Conservation (phyloP, 176 grass and related monocot genomes). For the Eleusine indica region DNA sequence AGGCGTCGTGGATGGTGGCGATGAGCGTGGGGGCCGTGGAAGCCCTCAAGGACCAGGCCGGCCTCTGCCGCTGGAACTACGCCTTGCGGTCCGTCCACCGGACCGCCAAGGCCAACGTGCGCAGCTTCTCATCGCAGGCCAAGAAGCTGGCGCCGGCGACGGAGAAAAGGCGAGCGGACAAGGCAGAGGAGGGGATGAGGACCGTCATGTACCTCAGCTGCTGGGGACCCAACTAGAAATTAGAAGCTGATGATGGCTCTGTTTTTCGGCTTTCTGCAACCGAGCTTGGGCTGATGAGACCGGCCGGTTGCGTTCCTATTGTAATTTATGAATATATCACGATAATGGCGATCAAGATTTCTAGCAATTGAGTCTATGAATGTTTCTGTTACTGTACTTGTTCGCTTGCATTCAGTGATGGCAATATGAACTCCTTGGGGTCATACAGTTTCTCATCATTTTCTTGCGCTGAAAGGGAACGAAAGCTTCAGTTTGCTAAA, state of each 20-base stretch:
- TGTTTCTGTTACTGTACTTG: no score
- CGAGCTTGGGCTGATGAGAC: not conserved
- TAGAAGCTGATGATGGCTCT: no score
- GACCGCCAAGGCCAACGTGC: conserved; percentile 32
- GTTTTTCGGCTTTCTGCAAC: not conserved
- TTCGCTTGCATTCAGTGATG: no score
- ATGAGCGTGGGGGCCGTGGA: conserved; percentile 68
- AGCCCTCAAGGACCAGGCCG: conserved; percentile 72
- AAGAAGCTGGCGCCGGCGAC: conserved; percentile 23
- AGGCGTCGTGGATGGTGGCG: conserved; percentile 53
- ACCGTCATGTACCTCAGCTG: conserved; percentile 71
- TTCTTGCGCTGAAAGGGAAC: no score
- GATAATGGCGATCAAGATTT: no score
- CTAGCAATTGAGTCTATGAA: no score
- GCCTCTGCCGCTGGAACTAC: conserved; percentile 78
- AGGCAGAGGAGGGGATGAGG: conserved; percentile 58
- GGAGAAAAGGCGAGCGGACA: conserved; percentile 23
- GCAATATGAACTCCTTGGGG: no score
- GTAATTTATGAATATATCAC: no score
- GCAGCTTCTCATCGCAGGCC: conserved; percentile 25
- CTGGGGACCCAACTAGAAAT: conserved; percentile 43
- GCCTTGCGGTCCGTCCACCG: conserved; percentile 48
- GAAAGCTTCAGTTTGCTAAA: no score
- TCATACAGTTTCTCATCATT: no score
- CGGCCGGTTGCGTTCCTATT: not conserved